Evolutionary conservation across 169 alveolate genomes (phyloP), one percentile per base, ranked within the genome.

Genomic region (Eimeria praecox): DNA sequence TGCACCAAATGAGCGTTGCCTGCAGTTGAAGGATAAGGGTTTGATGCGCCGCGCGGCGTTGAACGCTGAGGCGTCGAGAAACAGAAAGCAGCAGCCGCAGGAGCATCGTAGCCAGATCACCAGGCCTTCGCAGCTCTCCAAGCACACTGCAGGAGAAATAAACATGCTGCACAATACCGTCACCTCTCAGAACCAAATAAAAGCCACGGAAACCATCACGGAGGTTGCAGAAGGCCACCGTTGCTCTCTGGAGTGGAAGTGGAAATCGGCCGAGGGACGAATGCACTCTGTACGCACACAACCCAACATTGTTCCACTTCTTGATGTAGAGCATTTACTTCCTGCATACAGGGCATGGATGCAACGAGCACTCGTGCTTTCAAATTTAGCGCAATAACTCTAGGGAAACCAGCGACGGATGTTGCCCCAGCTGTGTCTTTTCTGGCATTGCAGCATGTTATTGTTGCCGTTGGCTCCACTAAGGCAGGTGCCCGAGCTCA

Each of bases 61-160:
- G 78, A 86, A 86, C 30, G 92, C 92, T 38, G 92, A 86, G 82
- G 92, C 92, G 18, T 86, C 92, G 66, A 86, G 69, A 59, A 86
- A 59, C 78, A 86, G 92, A 44, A 86, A 86, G 78, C 80, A 54
- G 80, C 92, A 86, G 78, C 92, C 92, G 27, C 92, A 86, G 30
- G 92, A 86, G 80, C 62, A 86, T 56, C 80, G 92, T 59, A 86
- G 92, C 30, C 92, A 33, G 78, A 86, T 86, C 44, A 59, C 92
- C 64, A 54, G 42, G 33, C 94, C 94, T 30, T 40, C 92, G 40
- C 94, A 46, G 80, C 94, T 94, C 22, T 66, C 96, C 49, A 94
- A 85, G 56, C 94, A 94, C 54, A 90, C 90, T 38, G 96, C 96
- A 18, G 96, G 96, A 20, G 96, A 94, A 71, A 85, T 94, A 42